These are phyloP conservation scores for Vitis hybrid DNA, from an alignment of 177 flowering plant genomes.

Conservation along the genomic window DNA sequence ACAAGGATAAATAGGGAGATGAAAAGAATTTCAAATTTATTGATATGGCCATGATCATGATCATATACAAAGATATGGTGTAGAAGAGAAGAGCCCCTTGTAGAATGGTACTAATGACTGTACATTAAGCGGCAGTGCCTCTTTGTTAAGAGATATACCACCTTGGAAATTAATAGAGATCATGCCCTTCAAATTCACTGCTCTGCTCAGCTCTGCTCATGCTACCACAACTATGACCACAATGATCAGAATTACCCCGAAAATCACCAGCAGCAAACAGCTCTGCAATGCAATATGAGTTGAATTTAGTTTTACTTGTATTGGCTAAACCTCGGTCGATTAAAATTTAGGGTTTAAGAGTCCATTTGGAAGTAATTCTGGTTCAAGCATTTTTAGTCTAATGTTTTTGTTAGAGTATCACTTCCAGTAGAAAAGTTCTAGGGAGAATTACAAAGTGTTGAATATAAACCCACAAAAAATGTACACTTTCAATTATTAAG, in stretches of 20 bases:
- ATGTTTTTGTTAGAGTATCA: too few relatives aligned
- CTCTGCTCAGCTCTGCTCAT: conserved; percentile 15
- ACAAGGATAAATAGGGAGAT: not conserved
- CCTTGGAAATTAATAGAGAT: not conserved
- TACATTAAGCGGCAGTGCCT: too few relatives aligned
- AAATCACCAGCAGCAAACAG: conserved; percentile 61
- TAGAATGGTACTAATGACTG: too few relatives aligned
- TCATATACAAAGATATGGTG: conserved; percentile 3
- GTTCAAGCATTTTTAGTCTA: too few relatives aligned
- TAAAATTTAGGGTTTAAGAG: too few relatives aligned
- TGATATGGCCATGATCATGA: conserved; percentile 9
- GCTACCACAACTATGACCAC: conserved; percentile 51
- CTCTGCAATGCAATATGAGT: conserved; percentile 36
- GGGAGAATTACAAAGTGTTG: too few relatives aligned
- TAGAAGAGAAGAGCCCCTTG: conserved; percentile 1
- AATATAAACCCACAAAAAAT: too few relatives aligned
- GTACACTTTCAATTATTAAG: too few relatives aligned
- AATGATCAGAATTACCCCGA: conserved; percentile 57
- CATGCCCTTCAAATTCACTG: not conserved
- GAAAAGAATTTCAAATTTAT: conserved; percentile 17
- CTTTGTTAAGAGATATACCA: too few relatives aligned
- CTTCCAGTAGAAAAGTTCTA: too few relatives aligned
- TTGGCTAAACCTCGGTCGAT: too few relatives aligned
- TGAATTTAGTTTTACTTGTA: not conserved
- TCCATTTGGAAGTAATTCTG: too few relatives aligned